These are phyloP conservation scores for Shiraia sp. DNA, from an alignment of 2,329 filamentous ascomycete genomes.

Conservation along the genomic window DNA sequence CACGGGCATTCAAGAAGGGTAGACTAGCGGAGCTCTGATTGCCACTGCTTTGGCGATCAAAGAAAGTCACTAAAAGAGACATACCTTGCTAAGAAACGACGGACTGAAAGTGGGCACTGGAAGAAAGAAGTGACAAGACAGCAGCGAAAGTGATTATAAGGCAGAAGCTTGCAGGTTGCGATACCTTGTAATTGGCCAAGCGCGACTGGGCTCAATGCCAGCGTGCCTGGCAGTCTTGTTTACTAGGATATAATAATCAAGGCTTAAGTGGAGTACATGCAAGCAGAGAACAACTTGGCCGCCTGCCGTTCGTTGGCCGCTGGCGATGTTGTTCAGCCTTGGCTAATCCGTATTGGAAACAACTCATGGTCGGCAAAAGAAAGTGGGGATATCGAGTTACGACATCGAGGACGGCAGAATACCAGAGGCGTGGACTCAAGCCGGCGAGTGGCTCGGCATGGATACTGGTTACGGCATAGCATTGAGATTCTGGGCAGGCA, in stretches of 20 bases:
- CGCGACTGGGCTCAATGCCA: constrained; percentile 30
- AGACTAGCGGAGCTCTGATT: neutral
- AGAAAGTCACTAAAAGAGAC: constrained; percentile 5
- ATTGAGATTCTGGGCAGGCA: constrained; percentile 26
- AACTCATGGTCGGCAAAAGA: constrained; percentile 21
- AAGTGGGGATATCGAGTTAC: constrained; percentile 18
- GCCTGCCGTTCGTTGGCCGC: constrained; percentile 13
- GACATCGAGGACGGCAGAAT: constrained; percentile 20
- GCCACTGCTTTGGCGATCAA: neutral
- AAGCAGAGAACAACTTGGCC: constrained; percentile 18
- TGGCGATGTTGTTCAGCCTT: constrained; percentile 17
- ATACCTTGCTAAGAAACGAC: constrained; percentile 36
- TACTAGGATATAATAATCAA: constrained; percentile 28
- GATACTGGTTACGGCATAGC: constrained; percentile 26
- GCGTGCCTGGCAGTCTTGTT: constrained; percentile 27
- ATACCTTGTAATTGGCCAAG: constrained; percentile 25
- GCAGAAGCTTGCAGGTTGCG: constrained; percentile 24
- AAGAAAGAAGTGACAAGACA: constrained; percentile 17
- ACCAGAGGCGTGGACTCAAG: constrained; percentile 21
- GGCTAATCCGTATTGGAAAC: constrained; percentile 21
- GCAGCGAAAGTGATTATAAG: constrained; percentile 33
- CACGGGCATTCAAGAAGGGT: neutral
- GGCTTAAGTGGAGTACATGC: constrained; percentile 25
- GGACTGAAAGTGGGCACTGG: constrained; percentile 26
- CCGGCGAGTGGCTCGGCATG: constrained; percentile 20